phyloP scores from a whole-genome alignment of 2,329 filamentous ascomycete species.

The Sporothrix protearum region DNA sequence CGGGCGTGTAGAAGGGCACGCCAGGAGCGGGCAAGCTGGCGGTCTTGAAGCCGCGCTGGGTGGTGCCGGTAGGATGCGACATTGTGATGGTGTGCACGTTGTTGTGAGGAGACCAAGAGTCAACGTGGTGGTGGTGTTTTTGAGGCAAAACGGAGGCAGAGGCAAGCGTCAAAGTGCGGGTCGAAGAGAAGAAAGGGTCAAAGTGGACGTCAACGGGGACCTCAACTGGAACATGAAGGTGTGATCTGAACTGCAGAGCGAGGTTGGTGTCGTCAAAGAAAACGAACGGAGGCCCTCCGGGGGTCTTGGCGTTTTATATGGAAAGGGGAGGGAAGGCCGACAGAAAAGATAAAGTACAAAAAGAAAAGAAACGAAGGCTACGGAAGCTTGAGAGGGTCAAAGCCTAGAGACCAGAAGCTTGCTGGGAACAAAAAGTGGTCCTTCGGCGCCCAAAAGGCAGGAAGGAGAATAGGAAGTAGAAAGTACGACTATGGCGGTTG shows the following conservation, averaged over 20 bases:
- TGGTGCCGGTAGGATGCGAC: conserved; percentile 14
- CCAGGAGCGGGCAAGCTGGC: conserved; percentile 42
- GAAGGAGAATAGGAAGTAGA: background rate
- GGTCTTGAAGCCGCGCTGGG: conserved; percentile 19
- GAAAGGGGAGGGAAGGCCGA: background rate
- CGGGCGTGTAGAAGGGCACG: conserved; percentile 54
- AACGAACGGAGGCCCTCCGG: too few relatives aligned
- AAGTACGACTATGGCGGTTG: background rate
- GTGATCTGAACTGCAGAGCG: background rate
- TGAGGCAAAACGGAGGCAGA: background rate
- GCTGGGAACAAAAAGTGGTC: conserved; percentile 4
- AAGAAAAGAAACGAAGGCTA: conserved; percentile 1
- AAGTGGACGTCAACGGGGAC: background rate
- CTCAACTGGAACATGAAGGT: background rate
- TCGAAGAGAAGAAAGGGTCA: background rate
- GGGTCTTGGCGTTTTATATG: background rate
- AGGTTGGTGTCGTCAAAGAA: background rate
- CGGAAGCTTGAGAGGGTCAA: conserved; percentile 5
- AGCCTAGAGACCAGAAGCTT: background rate
- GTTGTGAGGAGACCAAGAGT: background rate
- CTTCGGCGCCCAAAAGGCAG: background rate
- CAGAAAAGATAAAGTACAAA: background rate
- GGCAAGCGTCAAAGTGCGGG: background rate
- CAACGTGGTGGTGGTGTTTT: background rate
- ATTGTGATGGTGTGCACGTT: background rate